Percentiles rank a stretch among this genome's conserved stretches.
These are phyloP conservation scores for Coemansia sp. DNA, from an alignment of 192 early-diverging fungal genomes.

Conservation along the genomic window DNA sequence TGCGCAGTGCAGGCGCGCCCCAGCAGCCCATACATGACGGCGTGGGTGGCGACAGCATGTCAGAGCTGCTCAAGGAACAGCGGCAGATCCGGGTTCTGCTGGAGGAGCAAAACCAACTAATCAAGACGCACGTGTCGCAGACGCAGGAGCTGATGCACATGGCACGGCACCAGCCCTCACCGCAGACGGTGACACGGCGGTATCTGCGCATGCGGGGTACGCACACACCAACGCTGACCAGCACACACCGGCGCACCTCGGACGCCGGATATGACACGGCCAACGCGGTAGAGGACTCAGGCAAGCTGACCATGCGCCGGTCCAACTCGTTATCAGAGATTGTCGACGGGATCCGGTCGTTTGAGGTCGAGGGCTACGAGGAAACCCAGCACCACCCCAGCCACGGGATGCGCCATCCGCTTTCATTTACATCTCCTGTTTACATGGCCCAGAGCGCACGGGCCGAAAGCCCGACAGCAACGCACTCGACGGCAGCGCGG, in stretches of 20 bases:
- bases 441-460: not conserved
- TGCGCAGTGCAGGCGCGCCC: not conserved
- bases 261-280: not conserved
- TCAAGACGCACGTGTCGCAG: constrained; percentile 43
- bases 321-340: constrained; percentile 48
- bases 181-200: constrained; percentile 40
- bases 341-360: constrained; percentile 39
- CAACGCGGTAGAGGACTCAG: not conserved
- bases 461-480: not conserved
- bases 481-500: not conserved
- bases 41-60: constrained; percentile 6
- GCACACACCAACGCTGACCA: constrained; percentile 20
- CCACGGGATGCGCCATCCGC: constrained; percentile 3
- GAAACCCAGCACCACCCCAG: constrained; percentile 31
- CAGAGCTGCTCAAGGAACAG: constrained; percentile 40
- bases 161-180: constrained; percentile 30
- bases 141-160: constrained; percentile 43
- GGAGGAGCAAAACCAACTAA: constrained; percentile 42
- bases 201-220: constrained; percentile 44
- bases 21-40: not conserved
- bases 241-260: constrained; percentile 1
- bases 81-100: constrained; percentile 39
- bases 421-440: constrained; percentile 18
- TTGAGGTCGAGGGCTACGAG: constrained; percentile 50
- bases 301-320: constrained; percentile 15